Percentiles rank a stretch among this genome's conserved stretches.
phyloP scores from a whole-genome alignment of 345 rosid species.

The Brassica nigra region DNA sequence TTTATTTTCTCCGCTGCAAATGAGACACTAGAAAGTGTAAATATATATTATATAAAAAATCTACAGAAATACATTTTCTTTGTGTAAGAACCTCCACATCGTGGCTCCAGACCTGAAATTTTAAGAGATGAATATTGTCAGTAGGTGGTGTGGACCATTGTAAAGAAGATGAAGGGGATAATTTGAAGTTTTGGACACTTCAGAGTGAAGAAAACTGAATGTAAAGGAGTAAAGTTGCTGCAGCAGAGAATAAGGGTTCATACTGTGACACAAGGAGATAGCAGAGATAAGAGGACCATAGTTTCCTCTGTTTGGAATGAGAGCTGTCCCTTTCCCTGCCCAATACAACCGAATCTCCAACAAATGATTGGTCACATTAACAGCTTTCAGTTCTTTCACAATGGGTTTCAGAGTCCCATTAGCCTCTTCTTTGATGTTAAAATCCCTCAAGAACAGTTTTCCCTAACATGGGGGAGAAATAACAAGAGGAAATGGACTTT shows the following conservation, averaged over 20 bases:
- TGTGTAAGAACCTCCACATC: not conserved
- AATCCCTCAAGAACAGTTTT: not conserved
- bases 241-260: not conserved
- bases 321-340: not conserved
- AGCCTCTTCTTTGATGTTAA: not conserved
- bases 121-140: not conserved
- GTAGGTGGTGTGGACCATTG: not conserved
- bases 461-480: not conserved
- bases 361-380: not conserved
- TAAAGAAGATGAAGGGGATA: not conserved
- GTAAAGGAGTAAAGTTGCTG: not conserved
- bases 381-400: not conserved
- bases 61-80: not conserved
- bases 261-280: conserved; percentile 51
- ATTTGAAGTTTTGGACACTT: not conserved
- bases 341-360: conserved; percentile 8
- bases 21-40: not conserved
- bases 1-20: not conserved
- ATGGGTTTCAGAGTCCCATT: not conserved
- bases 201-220: not conserved
- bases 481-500: not conserved
- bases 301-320: not conserved
- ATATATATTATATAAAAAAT: not conserved
- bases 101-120: conserved; percentile 11
- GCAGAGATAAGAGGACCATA: conserved; percentile 57